Conservation (phyloP, 139 green algal species). For the Parachlorella kessleri region DNA sequence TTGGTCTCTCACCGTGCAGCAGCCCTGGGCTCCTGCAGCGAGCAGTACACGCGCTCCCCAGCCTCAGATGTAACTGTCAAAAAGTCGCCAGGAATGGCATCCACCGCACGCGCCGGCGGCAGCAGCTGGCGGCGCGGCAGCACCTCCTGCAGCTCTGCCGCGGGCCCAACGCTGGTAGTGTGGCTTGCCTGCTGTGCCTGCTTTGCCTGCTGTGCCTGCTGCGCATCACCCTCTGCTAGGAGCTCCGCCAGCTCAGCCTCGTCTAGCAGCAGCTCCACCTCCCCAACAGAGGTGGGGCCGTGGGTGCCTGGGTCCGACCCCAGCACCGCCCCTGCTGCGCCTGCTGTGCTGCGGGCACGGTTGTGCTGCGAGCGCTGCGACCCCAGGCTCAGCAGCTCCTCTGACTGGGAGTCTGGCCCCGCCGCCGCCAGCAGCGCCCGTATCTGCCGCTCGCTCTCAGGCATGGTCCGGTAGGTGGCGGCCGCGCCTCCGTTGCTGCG, state of each 20-base stretch:
- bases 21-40: neutral
- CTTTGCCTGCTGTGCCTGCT: neutral
- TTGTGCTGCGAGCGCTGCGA: neutral
- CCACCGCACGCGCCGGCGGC: conserved; percentile 3
- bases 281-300: neutral
- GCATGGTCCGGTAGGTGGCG: too few species aligned
- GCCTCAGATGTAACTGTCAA: conserved; percentile 21
- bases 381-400: neutral
- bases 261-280: neutral
- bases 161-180: too few species aligned
- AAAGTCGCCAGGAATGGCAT: conserved; percentile 9
- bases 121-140: neutral
- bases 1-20: neutral
- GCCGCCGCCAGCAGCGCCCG: neutral
- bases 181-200: neutral
- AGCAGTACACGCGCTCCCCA: conserved; percentile 51
- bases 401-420: neutral
- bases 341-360: neutral
- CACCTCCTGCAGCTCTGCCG: too few species aligned
- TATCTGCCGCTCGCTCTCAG: neutral
- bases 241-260: neutral
- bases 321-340: neutral
- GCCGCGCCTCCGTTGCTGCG: too few species aligned
- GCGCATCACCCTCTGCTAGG: neutral
- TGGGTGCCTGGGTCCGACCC: neutral